Percentiles rank a stretch among this genome's conserved stretches.
Evolutionary conservation across 805 yeast genomes (phyloP).

Genomic region (Candida nonsorbophila): DNA sequence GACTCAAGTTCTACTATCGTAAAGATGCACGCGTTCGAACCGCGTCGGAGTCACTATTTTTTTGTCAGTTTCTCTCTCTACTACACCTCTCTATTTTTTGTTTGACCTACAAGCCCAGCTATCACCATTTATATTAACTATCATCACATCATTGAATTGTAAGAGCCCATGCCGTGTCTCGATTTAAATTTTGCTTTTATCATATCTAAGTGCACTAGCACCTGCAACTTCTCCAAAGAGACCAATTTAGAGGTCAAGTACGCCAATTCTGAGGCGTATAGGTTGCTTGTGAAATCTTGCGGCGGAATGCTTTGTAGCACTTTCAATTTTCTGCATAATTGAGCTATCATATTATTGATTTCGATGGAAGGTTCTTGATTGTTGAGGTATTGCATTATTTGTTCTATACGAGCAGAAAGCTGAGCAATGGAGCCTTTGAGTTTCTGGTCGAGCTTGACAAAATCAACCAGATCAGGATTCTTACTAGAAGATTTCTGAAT

Average conservation of each 20-base stretch:
- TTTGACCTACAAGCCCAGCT: too few relatives aligned
- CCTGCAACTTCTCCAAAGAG: slow-evolving; percentile 15
- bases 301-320: slow-evolving; percentile 2
- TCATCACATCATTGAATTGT: too few relatives aligned
- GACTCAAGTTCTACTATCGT: too few relatives aligned
- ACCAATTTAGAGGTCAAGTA: slow-evolving; percentile 25
- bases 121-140: too few relatives aligned
- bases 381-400: slow-evolving; percentile 15
- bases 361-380: slow-evolving; percentile 10
- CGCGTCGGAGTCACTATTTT: too few relatives aligned
- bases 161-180: neutral
- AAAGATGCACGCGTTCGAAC: too few relatives aligned
- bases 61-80: too few relatives aligned
- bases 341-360: slow-evolving; percentile 18
- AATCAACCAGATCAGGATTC: slow-evolving; percentile 1
- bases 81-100: too few relatives aligned
- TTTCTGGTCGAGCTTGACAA: slow-evolving; percentile 1
- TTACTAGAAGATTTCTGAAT: slow-evolving; percentile 1
- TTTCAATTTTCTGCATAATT: slow-evolving; percentile 13
- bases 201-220: slow-evolving; percentile 11
- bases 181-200: slow-evolving; percentile 3
- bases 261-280: slow-evolving; percentile 22
- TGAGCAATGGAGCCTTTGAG: slow-evolving; percentile 12
- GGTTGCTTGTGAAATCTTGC: slow-evolving; percentile 5
- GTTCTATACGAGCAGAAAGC: slow-evolving; percentile 15